A percentile compares a stretch with the other conserved stretches of the same genome.
These are phyloP conservation scores for Cymbopogon citratus DNA, from an alignment of 176 grass and related monocot species.

Conservation along the genomic window DNA sequence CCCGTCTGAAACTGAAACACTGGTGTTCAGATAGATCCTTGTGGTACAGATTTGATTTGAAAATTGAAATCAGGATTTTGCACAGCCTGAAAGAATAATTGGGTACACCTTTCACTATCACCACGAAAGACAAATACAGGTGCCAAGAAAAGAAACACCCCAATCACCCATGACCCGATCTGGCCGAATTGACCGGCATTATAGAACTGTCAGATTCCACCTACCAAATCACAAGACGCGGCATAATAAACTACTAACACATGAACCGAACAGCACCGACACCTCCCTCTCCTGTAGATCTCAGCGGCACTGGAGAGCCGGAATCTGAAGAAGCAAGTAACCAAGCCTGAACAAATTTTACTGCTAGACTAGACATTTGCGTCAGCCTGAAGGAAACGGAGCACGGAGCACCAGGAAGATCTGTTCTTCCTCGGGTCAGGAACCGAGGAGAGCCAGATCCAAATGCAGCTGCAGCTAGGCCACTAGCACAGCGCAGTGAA, in stretches of 20 bases:
- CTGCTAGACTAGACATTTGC: neutral
- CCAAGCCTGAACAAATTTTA: neutral
- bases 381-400: constrained; percentile 35
- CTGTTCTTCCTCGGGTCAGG: constrained; percentile 30
- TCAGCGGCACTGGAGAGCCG: neutral
- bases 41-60: constrained; percentile 1
- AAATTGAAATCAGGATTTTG: neutral
- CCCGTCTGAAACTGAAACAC: neutral
- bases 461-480: constrained; percentile 18
- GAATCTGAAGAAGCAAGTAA: neutral
- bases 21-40: constrained; percentile 28
- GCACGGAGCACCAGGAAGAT: constrained; percentile 23
- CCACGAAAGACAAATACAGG: constrained; percentile 24
- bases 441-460: constrained; percentile 32
- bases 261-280: neutral
- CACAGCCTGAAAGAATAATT: constrained; percentile 2
- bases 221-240: constrained; percentile 23
- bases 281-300: constrained; percentile 24
- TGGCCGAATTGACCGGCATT: constrained; percentile 38
- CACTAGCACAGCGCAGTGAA: neutral
- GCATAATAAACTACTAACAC: neutral
- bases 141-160: neutral
- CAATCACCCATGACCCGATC: constrained; percentile 10
- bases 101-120: constrained; percentile 22
- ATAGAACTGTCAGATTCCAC: constrained; percentile 24